Base-by-base conservation (phyloP, 495 filamentous ascomycete genomes). In the Bacidia gigantensis region DNA sequence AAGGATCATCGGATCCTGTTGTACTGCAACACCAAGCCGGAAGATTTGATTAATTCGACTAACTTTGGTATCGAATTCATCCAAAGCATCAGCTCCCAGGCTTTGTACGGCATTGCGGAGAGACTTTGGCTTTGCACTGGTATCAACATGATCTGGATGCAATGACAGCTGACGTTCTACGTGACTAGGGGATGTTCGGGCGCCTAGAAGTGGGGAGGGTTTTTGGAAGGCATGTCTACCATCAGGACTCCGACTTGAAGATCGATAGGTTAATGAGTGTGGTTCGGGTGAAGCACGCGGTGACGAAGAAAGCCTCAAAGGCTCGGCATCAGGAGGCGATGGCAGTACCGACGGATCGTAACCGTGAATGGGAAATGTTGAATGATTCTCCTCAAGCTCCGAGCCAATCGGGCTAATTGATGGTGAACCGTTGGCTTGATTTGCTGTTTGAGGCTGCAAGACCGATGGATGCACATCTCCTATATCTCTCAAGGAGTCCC, bases 11-110 rank as follows among this genome's bases (percentile, higher is more conserved):
- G 84, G 45, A 0, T 83, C 79, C 50, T 75, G 77, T n/a, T 77
- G 73, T 40, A 76, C 72, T 59, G 90, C 84, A 2, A 86, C 81
- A 44, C 87, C 81, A 11, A 84, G 64, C 24, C 73, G 68, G 60
- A 93, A 86, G 3, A 87, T 68, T 53, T 77, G 75, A 50, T 77
- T 75, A 57, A 87, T 72, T 61, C 82, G 82, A 26, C 70, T 70
- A 18, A 83, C 80, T 32, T 85, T 80, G 2, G 63, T 53, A 26
- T 80, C 75, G 58, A 95, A 89, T 2, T 81, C 75, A 0, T 72
- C 62, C 55, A 89, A 68, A 0, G 87, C 82, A 45, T 77, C 77
- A 38, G 87, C 81, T 12, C 73, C 74, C 32, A 69, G 65, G 47
- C 73, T 59, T 38, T 63, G 50, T 51, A 54, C 55, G 51, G 55